Conservation (phyloP, 129 eudicot genomes). For the Artemisia argyi region DNA sequence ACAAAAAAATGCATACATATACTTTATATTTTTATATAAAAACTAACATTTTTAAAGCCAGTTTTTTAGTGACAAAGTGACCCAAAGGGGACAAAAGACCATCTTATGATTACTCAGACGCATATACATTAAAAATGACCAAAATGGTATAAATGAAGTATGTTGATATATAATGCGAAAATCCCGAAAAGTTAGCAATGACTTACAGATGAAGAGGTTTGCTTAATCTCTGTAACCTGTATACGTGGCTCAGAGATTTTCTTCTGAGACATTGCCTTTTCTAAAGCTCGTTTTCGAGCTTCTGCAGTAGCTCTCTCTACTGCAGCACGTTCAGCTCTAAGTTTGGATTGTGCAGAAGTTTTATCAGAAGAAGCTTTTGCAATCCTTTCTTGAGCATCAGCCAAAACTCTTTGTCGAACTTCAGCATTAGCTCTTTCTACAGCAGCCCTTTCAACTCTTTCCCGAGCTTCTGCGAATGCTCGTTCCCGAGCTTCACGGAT, state of each 20-base stretch:
- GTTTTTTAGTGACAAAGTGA: no score
- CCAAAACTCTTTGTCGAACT: constrained; percentile 64
- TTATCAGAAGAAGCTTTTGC: constrained; percentile 61
- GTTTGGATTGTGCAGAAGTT: constrained; percentile 58
- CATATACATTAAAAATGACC: no score
- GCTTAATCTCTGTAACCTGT: constrained; percentile 39
- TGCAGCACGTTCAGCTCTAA: constrained; percentile 86
- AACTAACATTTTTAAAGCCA: no score
- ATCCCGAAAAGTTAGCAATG: neutral
- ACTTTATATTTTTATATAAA: no score
- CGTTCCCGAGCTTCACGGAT: constrained; percentile 98
- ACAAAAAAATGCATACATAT: no score
- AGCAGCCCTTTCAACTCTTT: constrained; percentile 72
- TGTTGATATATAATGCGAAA: no score
- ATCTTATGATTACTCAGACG: neutral
- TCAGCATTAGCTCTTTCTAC: constrained; percentile 47
- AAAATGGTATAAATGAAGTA: no score
- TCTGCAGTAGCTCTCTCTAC: constrained; percentile 94
- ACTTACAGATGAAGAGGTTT: constrained; percentile 64
- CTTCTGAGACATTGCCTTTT: constrained; percentile 74
- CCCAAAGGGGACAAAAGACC: no score
- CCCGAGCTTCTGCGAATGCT: constrained; percentile 74
- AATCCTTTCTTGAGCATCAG: constrained; percentile 62
- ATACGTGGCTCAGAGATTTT: constrained; percentile 36
- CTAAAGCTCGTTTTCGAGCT: constrained; percentile 91